phyloP scores from a whole-genome alignment of 805 yeast species.

The Yarrowia phangngaensis region DNA sequence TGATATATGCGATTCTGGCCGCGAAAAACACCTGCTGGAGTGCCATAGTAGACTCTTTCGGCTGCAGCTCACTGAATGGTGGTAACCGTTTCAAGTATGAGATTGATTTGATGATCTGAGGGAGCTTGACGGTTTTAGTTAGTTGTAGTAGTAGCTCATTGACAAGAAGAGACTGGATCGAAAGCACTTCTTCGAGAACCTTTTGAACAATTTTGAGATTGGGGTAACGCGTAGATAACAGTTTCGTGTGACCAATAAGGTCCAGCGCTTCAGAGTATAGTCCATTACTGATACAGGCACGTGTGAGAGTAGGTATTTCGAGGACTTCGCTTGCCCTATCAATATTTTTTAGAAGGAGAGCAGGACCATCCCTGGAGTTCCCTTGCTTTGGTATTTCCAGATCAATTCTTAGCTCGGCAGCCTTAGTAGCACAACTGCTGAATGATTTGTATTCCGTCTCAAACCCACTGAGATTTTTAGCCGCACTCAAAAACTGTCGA shows the following conservation, averaged over 20 bases:
- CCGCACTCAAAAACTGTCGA: slow-evolving; percentile 21
- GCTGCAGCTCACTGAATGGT: slow-evolving; percentile 36
- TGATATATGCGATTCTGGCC: slow-evolving; percentile 65
- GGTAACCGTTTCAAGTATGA: slow-evolving; percentile 65
- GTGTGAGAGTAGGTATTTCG: slow-evolving; percentile 77
- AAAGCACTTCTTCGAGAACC: slow-evolving; percentile 53
- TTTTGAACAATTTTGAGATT: slow-evolving; percentile 50
- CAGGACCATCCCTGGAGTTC: slow-evolving; percentile 20
- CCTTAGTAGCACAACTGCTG: neutral
- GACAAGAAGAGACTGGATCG: slow-evolving; percentile 56
- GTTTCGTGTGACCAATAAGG: slow-evolving; percentile 66
- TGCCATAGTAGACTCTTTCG: slow-evolving; percentile 34
- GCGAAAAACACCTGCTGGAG: slow-evolving; percentile 59
- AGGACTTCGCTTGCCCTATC: slow-evolving; percentile 71
- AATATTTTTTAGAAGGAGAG: slow-evolving; percentile 45
- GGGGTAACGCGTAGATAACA: slow-evolving; percentile 68
- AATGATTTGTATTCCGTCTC: slow-evolving; percentile 4
- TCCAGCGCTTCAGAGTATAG: slow-evolving; percentile 88
- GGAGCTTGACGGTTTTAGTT: slow-evolving; percentile 71
- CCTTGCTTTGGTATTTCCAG: neutral
- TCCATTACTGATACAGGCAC: slow-evolving; percentile 80
- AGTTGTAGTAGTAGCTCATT: slow-evolving; percentile 64
- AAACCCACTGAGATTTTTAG: slow-evolving; percentile 15
- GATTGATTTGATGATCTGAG: slow-evolving; percentile 72
- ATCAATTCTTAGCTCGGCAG: slow-evolving; percentile 12